Conservation (phyloP, 2,329 filamentous ascomycete species). For the Fonsecaea nubica region DNA sequence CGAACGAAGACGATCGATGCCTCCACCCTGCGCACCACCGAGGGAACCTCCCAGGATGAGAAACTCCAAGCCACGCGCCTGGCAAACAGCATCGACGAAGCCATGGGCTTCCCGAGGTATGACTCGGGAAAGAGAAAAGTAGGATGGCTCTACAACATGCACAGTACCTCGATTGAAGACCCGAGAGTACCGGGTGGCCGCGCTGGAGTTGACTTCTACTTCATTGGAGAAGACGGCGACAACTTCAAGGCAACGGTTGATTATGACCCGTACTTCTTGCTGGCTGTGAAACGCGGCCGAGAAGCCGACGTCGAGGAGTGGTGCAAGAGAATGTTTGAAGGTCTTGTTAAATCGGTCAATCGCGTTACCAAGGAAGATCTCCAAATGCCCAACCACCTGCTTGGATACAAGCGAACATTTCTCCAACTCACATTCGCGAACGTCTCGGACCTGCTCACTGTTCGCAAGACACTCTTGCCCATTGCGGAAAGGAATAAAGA, state of each 20-base stretch:
- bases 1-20: slow-evolving; percentile 79
- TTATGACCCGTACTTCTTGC: slow-evolving; percentile 95
- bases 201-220: slow-evolving; percentile 94
- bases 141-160: slow-evolving; percentile 96
- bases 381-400: slow-evolving; percentile 90
- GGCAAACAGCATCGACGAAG: slow-evolving; percentile 89
- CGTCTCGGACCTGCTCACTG: slow-evolving; percentile 82
- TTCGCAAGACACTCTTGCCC: slow-evolving; percentile 81
- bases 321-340: slow-evolving; percentile 79
- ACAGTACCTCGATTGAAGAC: slow-evolving; percentile 85
- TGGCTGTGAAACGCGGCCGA: slow-evolving; percentile 84
- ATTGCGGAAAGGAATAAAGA: slow-evolving; percentile 97
- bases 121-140: slow-evolving; percentile 84
- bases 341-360: slow-evolving; percentile 77
- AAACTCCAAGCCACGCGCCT: slow-evolving; percentile 84
- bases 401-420: slow-evolving; percentile 88
- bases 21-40: slow-evolving; percentile 73
- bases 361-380: slow-evolving; percentile 91
- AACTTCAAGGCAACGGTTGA: slow-evolving; percentile 96
- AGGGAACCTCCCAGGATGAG: slow-evolving; percentile 90
- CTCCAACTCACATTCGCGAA: slow-evolving; percentile 87
- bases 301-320: slow-evolving; percentile 97
- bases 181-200: slow-evolving; percentile 81
- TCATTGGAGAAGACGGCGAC: slow-evolving; percentile 84
- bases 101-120: slow-evolving; percentile 90